phyloP scores from a whole-genome alignment of 495 filamentous ascomycete species.

The Lasiosphaeriaceae sp. region DNA sequence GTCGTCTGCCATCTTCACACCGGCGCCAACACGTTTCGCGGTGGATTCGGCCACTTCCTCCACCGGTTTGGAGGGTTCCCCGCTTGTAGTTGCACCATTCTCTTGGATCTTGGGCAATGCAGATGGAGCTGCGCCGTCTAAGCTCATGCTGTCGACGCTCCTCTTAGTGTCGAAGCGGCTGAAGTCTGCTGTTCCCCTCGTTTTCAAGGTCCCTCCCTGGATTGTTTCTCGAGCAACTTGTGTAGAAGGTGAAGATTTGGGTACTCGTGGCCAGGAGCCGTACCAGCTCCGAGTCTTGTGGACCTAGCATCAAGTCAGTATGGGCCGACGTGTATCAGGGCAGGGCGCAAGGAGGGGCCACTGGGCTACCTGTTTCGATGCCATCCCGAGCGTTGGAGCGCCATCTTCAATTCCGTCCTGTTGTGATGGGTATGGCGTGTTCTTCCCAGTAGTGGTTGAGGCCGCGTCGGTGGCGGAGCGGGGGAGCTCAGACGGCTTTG shows the following conservation, averaged over 20 bases:
- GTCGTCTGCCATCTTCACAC: slow-evolving; percentile 4
- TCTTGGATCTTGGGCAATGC: slow-evolving; percentile 22
- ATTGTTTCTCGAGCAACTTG: slow-evolving; percentile 77
- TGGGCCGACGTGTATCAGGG: not conserved
- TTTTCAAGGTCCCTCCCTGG: slow-evolving; percentile 48
- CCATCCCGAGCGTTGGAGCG: not conserved
- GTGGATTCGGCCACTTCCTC: slow-evolving; percentile 2
- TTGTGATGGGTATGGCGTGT: slow-evolving; percentile 2
- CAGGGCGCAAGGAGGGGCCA: not conserved
- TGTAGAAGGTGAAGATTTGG: slow-evolving; percentile 68
- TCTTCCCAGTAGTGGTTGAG: not conserved
- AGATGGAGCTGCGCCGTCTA: slow-evolving; percentile 22
- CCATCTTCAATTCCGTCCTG: not conserved
- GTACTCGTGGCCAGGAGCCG: slow-evolving; percentile 60
- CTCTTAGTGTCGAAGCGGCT: slow-evolving; percentile 45
- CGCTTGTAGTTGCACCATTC: not conserved
- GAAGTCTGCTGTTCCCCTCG: slow-evolving; percentile 38
- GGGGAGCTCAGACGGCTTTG: not conserved
- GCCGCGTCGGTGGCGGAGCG: not conserved
- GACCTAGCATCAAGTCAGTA: slow-evolving; percentile 30
- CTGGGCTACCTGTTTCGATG: slow-evolving; percentile 19
- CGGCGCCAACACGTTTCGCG: slow-evolving; percentile 4
- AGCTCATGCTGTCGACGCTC: slow-evolving; percentile 21
- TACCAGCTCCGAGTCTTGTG: slow-evolving; percentile 62
- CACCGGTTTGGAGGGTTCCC: not conserved